Evolutionary conservation across 1,284 basidiomycete species (phyloP).

Genomic region (Psilocybe mexicana): DNA sequence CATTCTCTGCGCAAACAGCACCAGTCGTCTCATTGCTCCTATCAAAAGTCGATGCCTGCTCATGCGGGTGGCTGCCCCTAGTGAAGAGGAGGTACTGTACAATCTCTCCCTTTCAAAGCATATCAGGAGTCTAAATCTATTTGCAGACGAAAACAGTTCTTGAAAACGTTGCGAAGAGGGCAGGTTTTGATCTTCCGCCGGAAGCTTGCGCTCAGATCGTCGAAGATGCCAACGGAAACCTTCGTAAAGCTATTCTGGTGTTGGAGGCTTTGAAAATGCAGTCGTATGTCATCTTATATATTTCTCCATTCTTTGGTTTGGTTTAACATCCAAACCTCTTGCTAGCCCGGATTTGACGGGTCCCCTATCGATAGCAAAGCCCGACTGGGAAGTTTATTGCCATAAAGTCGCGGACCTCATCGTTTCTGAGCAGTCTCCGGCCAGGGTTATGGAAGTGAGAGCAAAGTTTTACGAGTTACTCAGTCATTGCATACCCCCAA

Average conservation of each 20-base stretch:
- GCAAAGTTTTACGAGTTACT: constrained; percentile 94
- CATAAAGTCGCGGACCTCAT: constrained; percentile 93
- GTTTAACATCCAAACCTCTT: neutral
- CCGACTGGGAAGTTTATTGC: constrained; percentile 99
- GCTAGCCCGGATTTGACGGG: constrained; percentile 72
- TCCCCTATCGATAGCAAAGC: constrained; percentile 83
- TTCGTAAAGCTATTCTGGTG: constrained; percentile 93
- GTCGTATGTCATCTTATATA: constrained; percentile 55
- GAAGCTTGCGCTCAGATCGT: constrained; percentile 77
- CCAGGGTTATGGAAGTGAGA: constrained; percentile 88
- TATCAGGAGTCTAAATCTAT: constrained; percentile 2
- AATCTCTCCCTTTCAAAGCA: constrained; percentile 1
- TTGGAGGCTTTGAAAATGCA: constrained; percentile 97
- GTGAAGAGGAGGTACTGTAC: constrained; percentile 64
- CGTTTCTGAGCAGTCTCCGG: constrained; percentile 90
- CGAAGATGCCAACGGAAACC: constrained; percentile 83
- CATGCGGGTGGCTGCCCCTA: constrained; percentile 91
- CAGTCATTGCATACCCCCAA: constrained; percentile 97
- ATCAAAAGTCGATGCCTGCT: constrained; percentile 95
- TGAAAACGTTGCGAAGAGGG: constrained; percentile 79
- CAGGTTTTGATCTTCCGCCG: constrained; percentile 80
- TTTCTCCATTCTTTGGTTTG: constrained; percentile 7
- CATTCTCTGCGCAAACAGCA: constrained; percentile 97
- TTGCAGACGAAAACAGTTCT: constrained; percentile 77
- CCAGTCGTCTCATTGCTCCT: constrained; percentile 94